phyloP scores from a whole-genome alignment of 1,284 basidiomycete species.

The Cutaneotrichosporon cutaneum region DNA sequence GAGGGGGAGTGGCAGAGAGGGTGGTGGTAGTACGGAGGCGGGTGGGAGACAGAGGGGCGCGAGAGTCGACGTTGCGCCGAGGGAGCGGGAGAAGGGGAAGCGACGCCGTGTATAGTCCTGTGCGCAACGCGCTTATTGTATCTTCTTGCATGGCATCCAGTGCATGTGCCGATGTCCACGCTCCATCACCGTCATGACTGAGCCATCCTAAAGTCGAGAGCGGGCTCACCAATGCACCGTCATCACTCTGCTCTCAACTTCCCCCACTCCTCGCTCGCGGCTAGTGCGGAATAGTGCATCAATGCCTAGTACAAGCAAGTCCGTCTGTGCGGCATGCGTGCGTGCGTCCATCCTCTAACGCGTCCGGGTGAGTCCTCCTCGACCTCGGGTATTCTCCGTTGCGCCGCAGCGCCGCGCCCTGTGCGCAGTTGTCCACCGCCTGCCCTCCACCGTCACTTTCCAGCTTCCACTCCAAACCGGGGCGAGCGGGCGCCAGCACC shows the following conservation, averaged over 20 bases:
- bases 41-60: background rate
- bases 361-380: slow-evolving; percentile 3
- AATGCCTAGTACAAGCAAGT: slow-evolving; percentile 39
- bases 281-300: slow-evolving; percentile 34
- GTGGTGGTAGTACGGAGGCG: background rate
- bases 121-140: background rate
- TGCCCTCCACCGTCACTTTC: slow-evolving; percentile 1
- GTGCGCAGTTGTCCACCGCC: slow-evolving; percentile 3
- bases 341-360: slow-evolving; percentile 9
- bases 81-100: background rate
- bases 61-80: background rate
- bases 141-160: background rate
- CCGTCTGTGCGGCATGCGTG: slow-evolving; percentile 10
- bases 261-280: background rate
- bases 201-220: too few species aligned
- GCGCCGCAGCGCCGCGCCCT: slow-evolving; percentile 1
- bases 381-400: slow-evolving; percentile 7
- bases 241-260: too few species aligned
- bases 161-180: background rate
- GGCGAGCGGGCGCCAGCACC: too few species aligned
- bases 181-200: too few species aligned
- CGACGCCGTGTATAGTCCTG: background rate
- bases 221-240: too few species aligned
- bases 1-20: background rate
- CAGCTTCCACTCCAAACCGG: too few species aligned